Evolutionary conservation across 148 eudicot genomes (phyloP), one percentile per base, ranked within the genome.

Genomic region (Spergularia marina): DNA sequence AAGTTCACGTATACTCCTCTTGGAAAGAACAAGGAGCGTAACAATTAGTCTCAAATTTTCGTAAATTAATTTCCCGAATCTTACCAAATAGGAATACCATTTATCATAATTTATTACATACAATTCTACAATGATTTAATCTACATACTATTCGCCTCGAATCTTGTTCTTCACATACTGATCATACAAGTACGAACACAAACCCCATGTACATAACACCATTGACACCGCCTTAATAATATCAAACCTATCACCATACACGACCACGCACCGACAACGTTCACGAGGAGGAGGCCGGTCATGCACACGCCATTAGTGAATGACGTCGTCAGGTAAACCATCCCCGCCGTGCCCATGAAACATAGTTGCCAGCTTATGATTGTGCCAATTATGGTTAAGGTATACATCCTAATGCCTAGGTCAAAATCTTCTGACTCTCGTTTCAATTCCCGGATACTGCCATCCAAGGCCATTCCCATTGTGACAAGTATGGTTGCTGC

Each of bases 331-430:
- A 89, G n/a, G 72, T 83, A 91, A 75, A 91, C 91, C 91, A 91
- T 86, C 61, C 92, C 96, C 0, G 92, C 92, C n/a, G 96, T 91
- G 10, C 96, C 96, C 92, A 91, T 74, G 76, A 91, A 91, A 64
- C 88, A 83, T 17, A 86, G 56, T 65, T 91, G 96, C 96, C 96
- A 91, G 23, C 82, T 57, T 16, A 89, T 76, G 63, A 89, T 44
- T 47, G 64, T 89, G 0, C 64, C 72, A 11, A 8, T 77, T 13
- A 91, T 65, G 0, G 88, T 84, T n/a, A 80, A 2, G 78, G 85
- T 87, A 74, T 91, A 91, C 62, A 74, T 70, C 0, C 20, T 63
- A 15, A 71, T 75, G 0, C 92, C 96, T 17, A 83, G 58, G 58
- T 91, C 88, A 73, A 87, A 91, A 2, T n/a, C 70, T 5, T 0